These are phyloP conservation scores for Cyberlindnera meyerae DNA, from an alignment of 805 yeast species.

Conservation along the genomic window DNA sequence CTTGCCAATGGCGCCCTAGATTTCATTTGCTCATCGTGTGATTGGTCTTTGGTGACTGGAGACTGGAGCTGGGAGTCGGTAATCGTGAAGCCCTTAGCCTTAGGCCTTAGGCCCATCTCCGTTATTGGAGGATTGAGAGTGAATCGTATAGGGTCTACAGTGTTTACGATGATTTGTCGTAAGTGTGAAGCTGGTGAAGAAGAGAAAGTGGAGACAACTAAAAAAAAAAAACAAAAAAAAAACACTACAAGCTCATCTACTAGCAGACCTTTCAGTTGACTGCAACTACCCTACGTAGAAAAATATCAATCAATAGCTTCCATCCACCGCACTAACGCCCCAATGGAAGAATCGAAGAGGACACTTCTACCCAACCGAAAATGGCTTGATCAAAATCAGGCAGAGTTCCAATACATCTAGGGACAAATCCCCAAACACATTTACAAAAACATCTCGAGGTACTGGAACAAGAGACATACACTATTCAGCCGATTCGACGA, in stretches of 20 bases:
- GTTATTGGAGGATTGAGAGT: too few species aligned
- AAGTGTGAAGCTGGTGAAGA: background rate
- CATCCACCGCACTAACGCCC: background rate
- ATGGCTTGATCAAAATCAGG: conserved; percentile 6
- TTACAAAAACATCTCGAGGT: conserved; percentile 7
- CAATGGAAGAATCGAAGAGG: background rate
- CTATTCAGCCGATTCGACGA: conserved; percentile 62
- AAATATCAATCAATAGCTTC: background rate
- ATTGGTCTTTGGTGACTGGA: too few species aligned
- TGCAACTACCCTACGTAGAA: too few species aligned
- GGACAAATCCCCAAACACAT: conserved; percentile 7
- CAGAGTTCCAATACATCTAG: conserved; percentile 7
- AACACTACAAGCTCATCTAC: too few species aligned
- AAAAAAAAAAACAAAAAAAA: background rate
- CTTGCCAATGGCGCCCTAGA: too few species aligned
- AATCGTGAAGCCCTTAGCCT: too few species aligned
- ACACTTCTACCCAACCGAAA: conserved; percentile 8
- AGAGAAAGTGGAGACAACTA: background rate
- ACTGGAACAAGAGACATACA: conserved; percentile 55
- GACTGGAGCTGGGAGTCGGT: too few species aligned
- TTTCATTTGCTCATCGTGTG: too few species aligned
- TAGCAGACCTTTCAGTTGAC: too few species aligned
- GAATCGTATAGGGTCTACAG: too few species aligned
- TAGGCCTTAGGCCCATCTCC: too few species aligned
- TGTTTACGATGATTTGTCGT: background rate